A percentile compares a stretch with the other conserved stretches of the same genome.
Evolutionary conservation across 139 green algal genomes (phyloP).

Genomic region (Chlorella sp.): DNA sequence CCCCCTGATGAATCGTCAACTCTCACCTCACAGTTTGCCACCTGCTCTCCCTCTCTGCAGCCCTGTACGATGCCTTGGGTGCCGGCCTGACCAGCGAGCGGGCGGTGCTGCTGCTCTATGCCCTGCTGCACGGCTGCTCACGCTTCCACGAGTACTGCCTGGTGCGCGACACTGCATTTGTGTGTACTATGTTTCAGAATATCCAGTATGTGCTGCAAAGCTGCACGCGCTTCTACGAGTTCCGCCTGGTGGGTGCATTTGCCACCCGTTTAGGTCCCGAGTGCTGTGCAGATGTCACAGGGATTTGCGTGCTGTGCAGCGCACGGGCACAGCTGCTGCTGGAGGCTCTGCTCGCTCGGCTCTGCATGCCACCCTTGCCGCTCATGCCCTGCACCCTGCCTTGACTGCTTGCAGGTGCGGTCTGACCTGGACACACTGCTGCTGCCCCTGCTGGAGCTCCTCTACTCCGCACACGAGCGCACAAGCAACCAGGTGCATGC

Average conservation of each 20-base stretch:
- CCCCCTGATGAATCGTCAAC: too few species aligned
- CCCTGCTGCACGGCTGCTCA: constrained; percentile 74
- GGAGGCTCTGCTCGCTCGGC: too few species aligned
- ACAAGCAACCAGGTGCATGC: constrained; percentile 44
- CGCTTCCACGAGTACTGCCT: constrained; percentile 67
- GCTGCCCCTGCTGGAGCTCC: constrained; percentile 75
- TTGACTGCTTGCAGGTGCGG: constrained; percentile 16
- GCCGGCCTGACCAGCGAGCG: constrained; percentile 41
- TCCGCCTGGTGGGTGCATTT: too few species aligned
- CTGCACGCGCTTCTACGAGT: too few species aligned
- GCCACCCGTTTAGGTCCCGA: too few species aligned
- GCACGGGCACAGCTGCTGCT: too few species aligned
- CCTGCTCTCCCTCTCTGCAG: constrained; percentile 19
- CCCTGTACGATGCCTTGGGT: constrained; percentile 23
- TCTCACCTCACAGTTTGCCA: too few species aligned
- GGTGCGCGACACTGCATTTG: too few species aligned
- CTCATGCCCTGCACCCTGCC: neutral
- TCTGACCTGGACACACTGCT: constrained; percentile 78
- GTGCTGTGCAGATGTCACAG: too few species aligned
- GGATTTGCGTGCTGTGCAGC: too few species aligned
- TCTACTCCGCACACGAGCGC: constrained; percentile 48
- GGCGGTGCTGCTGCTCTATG: constrained; percentile 86
- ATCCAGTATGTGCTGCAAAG: too few species aligned
- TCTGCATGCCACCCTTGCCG: neutral
- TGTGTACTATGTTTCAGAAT: too few species aligned